Evolutionary conservation across 495 filamentous ascomycete genomes (phyloP), one percentile per base, ranked within the genome.

Genomic region (Hypomontagnella monticulosa): DNA sequence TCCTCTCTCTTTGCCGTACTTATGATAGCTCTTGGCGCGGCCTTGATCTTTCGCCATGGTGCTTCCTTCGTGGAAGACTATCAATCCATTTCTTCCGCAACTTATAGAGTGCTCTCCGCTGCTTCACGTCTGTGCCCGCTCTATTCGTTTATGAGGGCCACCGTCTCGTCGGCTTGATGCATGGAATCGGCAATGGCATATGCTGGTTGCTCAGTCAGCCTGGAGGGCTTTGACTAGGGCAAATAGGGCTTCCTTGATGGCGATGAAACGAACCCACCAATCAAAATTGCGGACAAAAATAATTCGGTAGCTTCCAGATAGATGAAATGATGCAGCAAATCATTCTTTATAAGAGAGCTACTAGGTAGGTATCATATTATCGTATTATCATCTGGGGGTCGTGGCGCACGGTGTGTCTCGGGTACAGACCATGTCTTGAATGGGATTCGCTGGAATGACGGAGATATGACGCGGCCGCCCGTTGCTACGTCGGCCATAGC

Each of bases 361-460:
- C 6, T 27, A 27, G 2, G 6, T 3, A 27, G 6, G 6, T 3
- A 27, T 2, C 3, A 6, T 27, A 27, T 27, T 27, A 27, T 27
- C 23, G 6, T 10, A 40, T 40, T 3, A 10, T 3, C 16, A 37
- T 18, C 4, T 36, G 20, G 18, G 33, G 40, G 33, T 30, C n/a
- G 12, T 15, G 55, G 10, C 16, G n/a, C n/a, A n/a, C n/a, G 18
- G 16, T 16, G 16, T 57, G 55, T 58, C 55, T 58, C 55, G 42
- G 55, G 15, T 58, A 16, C 18, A 14, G 23, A 6, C 6, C 6
- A 27, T 27, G 3, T 8, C 43, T 46, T 9, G 16, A 4, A 10
- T 18, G 4, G 20, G 48, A 47, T 57, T 33, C 20, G 56, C 34
- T 15, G 33, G 23, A 49, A 36, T 50, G 56, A 59, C 44, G 56